Percentiles rank a stretch among this genome's conserved stretches.
phyloP scores from a whole-genome alignment of 2,329 filamentous ascomycete species.

The Cercospora sojina region DNA sequence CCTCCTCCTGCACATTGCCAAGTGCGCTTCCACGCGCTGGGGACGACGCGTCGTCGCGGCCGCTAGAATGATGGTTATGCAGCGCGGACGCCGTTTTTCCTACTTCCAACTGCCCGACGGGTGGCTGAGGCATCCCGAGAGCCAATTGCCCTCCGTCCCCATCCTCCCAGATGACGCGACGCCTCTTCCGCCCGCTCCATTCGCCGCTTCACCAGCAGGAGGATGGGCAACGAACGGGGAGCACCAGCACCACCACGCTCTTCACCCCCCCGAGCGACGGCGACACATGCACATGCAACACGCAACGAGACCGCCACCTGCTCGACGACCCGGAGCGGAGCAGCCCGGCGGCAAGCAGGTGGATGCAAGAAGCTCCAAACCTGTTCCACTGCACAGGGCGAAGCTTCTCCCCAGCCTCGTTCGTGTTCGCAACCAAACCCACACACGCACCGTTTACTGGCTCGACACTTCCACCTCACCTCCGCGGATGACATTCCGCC shows the following conservation, averaged over 20 bases:
- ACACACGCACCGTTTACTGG: neutral
- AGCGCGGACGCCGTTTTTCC: neutral
- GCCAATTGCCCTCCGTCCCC: neutral
- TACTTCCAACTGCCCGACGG: neutral
- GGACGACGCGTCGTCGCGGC: too few relatives aligned
- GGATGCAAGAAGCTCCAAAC: neutral
- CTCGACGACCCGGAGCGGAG: neutral
- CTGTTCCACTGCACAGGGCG: neutral
- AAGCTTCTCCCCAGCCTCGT: neutral
- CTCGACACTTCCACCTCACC: neutral
- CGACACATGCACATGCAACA: neutral
- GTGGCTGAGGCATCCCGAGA: neutral
- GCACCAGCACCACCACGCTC: neutral
- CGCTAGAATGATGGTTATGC: too few relatives aligned
- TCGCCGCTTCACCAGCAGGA: too few relatives aligned
- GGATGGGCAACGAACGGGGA: too few relatives aligned
- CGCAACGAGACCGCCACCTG: neutral
- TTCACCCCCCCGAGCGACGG: neutral
- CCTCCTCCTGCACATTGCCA: too few relatives aligned
- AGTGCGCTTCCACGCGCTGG: too few relatives aligned
- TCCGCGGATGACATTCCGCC: neutral
- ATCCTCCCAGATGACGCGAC: too few relatives aligned
- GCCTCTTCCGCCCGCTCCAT: too few relatives aligned
- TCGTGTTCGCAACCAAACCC: neutral
- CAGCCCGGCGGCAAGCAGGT: neutral